Evolutionary conservation across 768 basidiomycete genomes (phyloP).

Genomic region (Leccinum truebloodii): DNA sequence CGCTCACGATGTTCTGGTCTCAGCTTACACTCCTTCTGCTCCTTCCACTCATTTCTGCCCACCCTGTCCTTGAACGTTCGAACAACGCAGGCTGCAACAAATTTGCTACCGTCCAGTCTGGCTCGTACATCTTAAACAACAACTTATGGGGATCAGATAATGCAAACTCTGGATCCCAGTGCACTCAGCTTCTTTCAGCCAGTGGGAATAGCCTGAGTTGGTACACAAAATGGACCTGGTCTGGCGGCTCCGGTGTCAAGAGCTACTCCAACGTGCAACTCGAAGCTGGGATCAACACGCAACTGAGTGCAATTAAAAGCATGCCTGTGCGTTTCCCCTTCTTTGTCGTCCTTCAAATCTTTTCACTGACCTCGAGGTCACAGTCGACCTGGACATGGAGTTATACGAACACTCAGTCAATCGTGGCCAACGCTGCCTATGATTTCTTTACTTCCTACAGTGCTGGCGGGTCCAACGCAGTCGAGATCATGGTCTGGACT

Average conservation of each 20-base stretch:
- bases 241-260: constrained; percentile 54
- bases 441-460: constrained; percentile 62
- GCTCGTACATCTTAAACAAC: constrained; percentile 49
- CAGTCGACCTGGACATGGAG: constrained; percentile 62
- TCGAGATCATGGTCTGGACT: constrained; percentile 68
- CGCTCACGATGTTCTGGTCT: constrained; percentile 13
- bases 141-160: constrained; percentile 46
- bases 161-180: constrained; percentile 51
- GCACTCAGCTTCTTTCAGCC: constrained; percentile 46
- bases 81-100: constrained; percentile 39
- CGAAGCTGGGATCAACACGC: constrained; percentile 50
- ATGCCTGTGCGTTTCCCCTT: constrained; percentile 48
- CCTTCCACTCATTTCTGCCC: constrained; percentile 24
- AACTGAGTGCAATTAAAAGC: constrained; percentile 51
- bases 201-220: constrained; percentile 46
- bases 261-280: constrained; percentile 61
- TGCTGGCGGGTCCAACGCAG: constrained; percentile 45
- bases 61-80: constrained; percentile 1
- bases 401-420: constrained; percentile 38
- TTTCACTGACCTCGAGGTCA: not conserved
- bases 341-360: not conserved
- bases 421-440: constrained; percentile 59
- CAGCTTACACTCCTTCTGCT: constrained; percentile 15
- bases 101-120: constrained; percentile 50
- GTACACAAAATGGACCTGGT: constrained; percentile 57